phyloP scores from a whole-genome alignment of 2,329 filamentous ascomycete genomes.

The Pyricularia grisea region DNA sequence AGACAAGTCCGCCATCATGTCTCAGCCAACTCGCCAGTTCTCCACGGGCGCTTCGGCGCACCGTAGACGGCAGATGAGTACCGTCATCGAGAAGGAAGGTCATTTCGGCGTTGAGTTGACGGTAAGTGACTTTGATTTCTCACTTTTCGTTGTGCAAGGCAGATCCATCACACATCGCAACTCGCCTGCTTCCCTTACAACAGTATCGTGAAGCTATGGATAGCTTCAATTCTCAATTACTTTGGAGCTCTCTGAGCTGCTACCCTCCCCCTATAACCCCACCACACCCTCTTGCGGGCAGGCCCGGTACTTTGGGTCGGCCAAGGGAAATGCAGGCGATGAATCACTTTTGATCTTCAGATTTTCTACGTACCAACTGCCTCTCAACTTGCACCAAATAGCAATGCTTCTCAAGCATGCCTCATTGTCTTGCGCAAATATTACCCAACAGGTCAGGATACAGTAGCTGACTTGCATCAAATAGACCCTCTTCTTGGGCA shows the following conservation, averaged over 20 bases:
- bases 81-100: conserved; percentile 30
- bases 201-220: background rate
- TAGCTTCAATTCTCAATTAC: background rate
- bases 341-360: background rate
- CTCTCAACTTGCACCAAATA: background rate
- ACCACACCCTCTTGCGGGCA: background rate
- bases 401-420: background rate
- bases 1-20: background rate
- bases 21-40: conserved; percentile 24
- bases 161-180: background rate
- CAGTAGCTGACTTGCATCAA: background rate
- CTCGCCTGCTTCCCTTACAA: background rate
- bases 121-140: conserved; percentile 19
- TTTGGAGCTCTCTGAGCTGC: background rate
- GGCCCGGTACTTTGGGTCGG: background rate
- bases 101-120: conserved; percentile 35
- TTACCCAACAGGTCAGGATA: background rate
- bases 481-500: conserved; percentile 52
- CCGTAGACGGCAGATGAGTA: conserved; percentile 36
- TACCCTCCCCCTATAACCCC: background rate
- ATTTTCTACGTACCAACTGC: background rate
- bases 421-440: background rate
- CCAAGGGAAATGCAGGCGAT: background rate
- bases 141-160: background rate
- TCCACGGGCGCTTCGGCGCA: conserved; percentile 34